Percentiles rank a stretch among this genome's conserved stretches.
Evolutionary conservation across 257 asterid species (phyloP).

Genomic region (Ajuga chamaepitys): DNA sequence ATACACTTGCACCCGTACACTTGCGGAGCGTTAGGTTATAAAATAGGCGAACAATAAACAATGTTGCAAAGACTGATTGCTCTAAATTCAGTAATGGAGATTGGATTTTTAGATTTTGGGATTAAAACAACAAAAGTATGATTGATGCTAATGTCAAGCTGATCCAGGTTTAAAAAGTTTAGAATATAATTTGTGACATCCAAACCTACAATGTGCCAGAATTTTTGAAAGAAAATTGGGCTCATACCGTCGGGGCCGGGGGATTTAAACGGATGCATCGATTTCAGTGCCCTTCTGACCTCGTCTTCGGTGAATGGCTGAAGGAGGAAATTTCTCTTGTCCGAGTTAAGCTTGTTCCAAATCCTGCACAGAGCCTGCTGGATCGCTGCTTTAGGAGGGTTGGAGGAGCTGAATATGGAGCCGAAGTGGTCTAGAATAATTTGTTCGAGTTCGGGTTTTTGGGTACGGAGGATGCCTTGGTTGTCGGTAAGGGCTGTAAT

Average conservation of each 20-base stretch:
- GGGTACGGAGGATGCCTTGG: not conserved
- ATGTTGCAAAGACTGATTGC: no score
- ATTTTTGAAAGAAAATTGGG: not conserved
- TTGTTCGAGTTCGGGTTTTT: not conserved
- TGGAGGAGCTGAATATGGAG: not conserved
- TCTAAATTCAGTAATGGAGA: no score
- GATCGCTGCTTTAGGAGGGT: not conserved
- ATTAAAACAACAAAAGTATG: not conserved
- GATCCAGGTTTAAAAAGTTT: not conserved
- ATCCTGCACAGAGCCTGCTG: not conserved
- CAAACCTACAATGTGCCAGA: not conserved
- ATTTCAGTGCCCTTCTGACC: not conserved
- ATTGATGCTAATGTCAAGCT: not conserved
- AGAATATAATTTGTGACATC: not conserved
- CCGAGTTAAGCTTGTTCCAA: not conserved
- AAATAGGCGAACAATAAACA: no score
- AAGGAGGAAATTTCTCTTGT: no score
- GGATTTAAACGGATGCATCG: not conserved
- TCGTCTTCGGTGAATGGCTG: not conserved
- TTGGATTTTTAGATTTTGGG: no score
- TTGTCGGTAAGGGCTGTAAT: not conserved
- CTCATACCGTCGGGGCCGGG: not conserved
- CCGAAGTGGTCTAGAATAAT: not conserved
- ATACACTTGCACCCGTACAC: no score
- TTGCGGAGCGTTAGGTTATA: no score